Evolutionary conservation across 768 basidiomycete species (phyloP).

Genomic region (Mycena floridula): DNA sequence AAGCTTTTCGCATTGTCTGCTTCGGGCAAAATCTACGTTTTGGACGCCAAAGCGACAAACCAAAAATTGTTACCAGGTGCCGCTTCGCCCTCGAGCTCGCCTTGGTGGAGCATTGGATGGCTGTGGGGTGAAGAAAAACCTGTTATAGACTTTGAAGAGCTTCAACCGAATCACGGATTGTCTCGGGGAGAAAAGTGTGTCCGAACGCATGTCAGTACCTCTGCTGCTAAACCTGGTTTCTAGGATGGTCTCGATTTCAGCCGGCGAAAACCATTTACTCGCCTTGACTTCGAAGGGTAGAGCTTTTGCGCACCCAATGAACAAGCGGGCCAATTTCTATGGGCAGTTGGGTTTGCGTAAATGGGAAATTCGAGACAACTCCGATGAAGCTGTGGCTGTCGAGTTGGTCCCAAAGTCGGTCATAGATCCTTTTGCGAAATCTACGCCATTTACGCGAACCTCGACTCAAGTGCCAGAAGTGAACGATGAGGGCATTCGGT

Average conservation of each 20-base stretch:
- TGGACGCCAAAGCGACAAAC: slow-evolving; percentile 45
- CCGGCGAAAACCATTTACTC: slow-evolving; percentile 66
- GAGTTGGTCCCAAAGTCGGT: slow-evolving; percentile 55
- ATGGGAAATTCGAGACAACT: slow-evolving; percentile 42
- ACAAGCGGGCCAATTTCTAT: slow-evolving; percentile 67
- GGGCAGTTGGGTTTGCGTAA: slow-evolving; percentile 81
- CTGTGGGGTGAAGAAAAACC: slow-evolving; percentile 46
- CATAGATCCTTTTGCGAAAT: slow-evolving; percentile 42
- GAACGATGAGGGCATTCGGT: slow-evolving; percentile 45
- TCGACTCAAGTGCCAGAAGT: slow-evolving; percentile 10
- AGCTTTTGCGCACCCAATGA: slow-evolving; percentile 72
- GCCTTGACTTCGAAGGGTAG: slow-evolving; percentile 69
- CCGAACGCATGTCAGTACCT: neutral
- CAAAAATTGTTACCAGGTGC: slow-evolving; percentile 36
- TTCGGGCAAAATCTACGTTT: slow-evolving; percentile 67
- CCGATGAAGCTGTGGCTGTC: slow-evolving; percentile 29
- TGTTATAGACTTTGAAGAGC: slow-evolving; percentile 53
- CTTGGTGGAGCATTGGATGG: slow-evolving; percentile 63
- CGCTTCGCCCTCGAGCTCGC: slow-evolving; percentile 36
- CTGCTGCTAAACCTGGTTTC: neutral
- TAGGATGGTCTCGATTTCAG: slow-evolving; percentile 70
- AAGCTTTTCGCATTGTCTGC: slow-evolving; percentile 75
- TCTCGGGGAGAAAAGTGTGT: slow-evolving; percentile 62
- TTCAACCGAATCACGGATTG: slow-evolving; percentile 52
- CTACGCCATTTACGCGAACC: slow-evolving; percentile 34